Percentiles rank a stretch among this genome's conserved stretches.
These are phyloP conservation scores for Carex littledalei DNA, from an alignment of 176 grass and related monocot genomes.

Conservation along the genomic window DNA sequence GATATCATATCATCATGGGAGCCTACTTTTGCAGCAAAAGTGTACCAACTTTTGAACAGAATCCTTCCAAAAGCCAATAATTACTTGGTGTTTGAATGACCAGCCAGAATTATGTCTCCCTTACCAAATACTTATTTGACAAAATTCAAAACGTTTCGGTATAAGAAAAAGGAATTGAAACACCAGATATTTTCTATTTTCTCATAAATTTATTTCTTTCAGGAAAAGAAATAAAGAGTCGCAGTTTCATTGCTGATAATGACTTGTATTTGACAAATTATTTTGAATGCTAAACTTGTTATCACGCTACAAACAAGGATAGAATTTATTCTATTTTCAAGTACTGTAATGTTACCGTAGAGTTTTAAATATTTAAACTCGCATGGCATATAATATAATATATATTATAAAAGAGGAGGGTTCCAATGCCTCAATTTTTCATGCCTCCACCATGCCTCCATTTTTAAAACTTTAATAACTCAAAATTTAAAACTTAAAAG, in stretches of 20 bases:
- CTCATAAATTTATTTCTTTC: not conserved
- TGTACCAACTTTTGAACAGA: not conserved
- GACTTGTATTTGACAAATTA: no score
- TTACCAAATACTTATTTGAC: not conserved
- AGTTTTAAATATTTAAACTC: not conserved
- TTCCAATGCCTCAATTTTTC: no score
- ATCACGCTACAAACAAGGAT: not conserved
- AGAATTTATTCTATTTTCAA: not conserved
- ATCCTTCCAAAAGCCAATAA: not conserved
- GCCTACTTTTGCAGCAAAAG: not conserved
- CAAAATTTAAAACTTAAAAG: no score
- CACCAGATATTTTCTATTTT: not conserved
- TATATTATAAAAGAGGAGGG: conserved; percentile 1
- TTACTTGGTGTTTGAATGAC: no score
- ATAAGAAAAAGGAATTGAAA: not conserved
- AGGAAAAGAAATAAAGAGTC: no score
- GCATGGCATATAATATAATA: not conserved
- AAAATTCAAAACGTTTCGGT: not conserved
- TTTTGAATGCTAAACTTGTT: not conserved
- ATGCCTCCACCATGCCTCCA: no score
- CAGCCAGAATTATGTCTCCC: not conserved
- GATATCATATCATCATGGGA: not conserved
- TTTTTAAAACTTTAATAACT: no score
- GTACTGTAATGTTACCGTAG: not conserved
- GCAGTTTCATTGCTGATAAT: no score